Evolutionary conservation across 2,329 filamentous ascomycete genomes (phyloP).

Genomic region (Thermoascus crustaceus): DNA sequence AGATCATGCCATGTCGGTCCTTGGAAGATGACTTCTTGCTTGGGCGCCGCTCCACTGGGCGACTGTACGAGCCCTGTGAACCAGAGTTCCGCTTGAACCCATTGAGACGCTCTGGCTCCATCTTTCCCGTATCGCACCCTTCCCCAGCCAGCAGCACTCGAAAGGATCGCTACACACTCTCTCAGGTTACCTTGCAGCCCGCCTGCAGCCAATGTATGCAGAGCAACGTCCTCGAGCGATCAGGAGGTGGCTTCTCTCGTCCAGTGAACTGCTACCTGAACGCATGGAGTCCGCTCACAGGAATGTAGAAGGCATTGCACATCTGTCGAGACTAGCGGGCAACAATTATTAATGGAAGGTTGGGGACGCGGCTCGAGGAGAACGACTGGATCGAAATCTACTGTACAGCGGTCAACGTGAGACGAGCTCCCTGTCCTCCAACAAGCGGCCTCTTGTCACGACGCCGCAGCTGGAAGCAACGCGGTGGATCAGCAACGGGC

Average conservation of each 20-base stretch:
- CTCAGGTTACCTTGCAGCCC: conserved; percentile 19
- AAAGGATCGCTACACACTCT: conserved; percentile 19
- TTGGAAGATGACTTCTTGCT: conserved; percentile 42
- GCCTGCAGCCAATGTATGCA: conserved; percentile 17
- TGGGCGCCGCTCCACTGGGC: conserved; percentile 35
- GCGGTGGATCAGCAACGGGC: not conserved
- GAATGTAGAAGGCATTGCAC: conserved; percentile 23
- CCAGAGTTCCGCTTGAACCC: conserved; percentile 33
- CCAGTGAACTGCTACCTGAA: conserved; percentile 26
- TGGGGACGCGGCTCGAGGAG: conserved; percentile 1
- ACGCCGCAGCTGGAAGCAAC: conserved; percentile 11
- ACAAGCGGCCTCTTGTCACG: conserved; percentile 11
- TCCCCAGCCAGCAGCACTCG: conserved; percentile 12
- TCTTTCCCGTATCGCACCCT: conserved; percentile 18
- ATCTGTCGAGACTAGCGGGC: conserved; percentile 22
- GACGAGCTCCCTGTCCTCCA: conserved; percentile 14
- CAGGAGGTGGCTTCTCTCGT: conserved; percentile 23
- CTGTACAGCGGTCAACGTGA: conserved; percentile 14
- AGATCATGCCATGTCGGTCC: conserved; percentile 39
- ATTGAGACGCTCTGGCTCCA: conserved; percentile 36
- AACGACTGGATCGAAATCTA: conserved; percentile 5
- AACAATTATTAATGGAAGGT: not conserved
- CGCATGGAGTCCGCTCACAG: conserved; percentile 31
- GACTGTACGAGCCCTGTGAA: conserved; percentile 30
- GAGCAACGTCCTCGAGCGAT: conserved; percentile 25